These are phyloP conservation scores for Fusarium verticillioides DNA, from an alignment of 2,329 filamentous ascomycete species.

Conservation along the genomic window DNA sequence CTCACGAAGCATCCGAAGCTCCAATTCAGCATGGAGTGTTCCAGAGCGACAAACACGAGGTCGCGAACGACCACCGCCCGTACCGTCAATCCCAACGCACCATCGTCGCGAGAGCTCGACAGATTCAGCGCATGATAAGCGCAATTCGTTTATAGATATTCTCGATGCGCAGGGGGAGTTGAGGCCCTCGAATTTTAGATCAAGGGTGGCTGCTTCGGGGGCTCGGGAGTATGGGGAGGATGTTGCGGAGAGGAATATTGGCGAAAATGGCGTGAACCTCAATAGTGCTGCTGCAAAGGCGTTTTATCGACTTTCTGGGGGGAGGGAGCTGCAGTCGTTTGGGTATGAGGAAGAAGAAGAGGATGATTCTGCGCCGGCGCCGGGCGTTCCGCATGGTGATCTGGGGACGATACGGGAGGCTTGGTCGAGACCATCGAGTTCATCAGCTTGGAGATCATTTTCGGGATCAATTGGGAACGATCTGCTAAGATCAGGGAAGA, in stretches of 20 bases:
- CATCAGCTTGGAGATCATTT: constrained; percentile 37
- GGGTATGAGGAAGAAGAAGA: constrained; percentile 15
- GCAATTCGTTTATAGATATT: constrained; percentile 58
- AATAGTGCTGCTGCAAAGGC: constrained; percentile 49
- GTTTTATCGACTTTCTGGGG: constrained; percentile 48
- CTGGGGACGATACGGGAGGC: constrained; percentile 10
- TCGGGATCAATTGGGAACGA: constrained; percentile 20
- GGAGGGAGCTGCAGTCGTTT: background rate
- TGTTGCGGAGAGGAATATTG: constrained; percentile 70
- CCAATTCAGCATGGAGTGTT: constrained; percentile 30
- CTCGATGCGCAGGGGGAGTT: constrained; percentile 68
- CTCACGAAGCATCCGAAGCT: constrained; percentile 32
- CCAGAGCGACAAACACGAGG: constrained; percentile 23
- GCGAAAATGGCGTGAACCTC: constrained; percentile 50
- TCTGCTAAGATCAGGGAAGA: constrained; percentile 3
- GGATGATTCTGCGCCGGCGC: constrained; percentile 32
- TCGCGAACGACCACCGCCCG: constrained; percentile 34
- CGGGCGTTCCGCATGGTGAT: constrained; percentile 30
- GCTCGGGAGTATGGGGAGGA: constrained; percentile 70
- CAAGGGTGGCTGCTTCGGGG: constrained; percentile 62
- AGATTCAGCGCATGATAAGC: constrained; percentile 30
- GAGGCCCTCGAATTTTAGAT: constrained; percentile 59
- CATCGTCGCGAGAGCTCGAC: constrained; percentile 35
- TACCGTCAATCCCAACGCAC: constrained; percentile 37
- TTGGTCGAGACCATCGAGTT: constrained; percentile 21